These are phyloP conservation scores for Hypoxylon perforatum DNA, from an alignment of 495 filamentous ascomycete species.

Conservation along the genomic window DNA sequence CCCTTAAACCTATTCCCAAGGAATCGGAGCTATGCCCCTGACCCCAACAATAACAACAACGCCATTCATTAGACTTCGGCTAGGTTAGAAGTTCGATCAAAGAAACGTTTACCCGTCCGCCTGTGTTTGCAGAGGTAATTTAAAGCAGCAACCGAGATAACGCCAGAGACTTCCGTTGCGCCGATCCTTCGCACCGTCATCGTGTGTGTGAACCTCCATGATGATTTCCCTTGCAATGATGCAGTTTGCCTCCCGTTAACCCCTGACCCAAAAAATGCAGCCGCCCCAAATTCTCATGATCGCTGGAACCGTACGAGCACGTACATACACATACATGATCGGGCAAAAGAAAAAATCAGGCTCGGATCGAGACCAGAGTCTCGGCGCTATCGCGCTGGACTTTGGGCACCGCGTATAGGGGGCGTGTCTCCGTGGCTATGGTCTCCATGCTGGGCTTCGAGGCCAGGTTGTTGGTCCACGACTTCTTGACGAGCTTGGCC, in stretches of 20 bases:
- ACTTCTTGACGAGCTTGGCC: conserved; percentile 15
- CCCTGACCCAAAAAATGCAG: not conserved
- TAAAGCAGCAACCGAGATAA: no score
- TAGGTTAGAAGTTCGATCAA: conserved; percentile 1
- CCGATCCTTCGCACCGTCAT: no score
- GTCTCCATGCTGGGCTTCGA: conserved; percentile 28
- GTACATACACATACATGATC: no score
- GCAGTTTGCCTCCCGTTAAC: not conserved
- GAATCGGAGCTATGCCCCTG: not conserved
- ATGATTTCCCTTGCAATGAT: not conserved
- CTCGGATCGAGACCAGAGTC: not conserved
- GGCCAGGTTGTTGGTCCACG: conserved; percentile 17
- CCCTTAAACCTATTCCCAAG: not conserved
- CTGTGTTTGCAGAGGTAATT: no score
- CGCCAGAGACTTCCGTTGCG: conserved; percentile 4
- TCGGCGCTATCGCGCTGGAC: conserved; percentile 19
- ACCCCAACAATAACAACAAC: not conserved
- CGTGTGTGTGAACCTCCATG: no score
- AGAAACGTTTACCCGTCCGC: no score
- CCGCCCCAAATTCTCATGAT: no score
- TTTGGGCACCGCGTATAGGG: conserved; percentile 28
- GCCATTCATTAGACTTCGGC: no score
- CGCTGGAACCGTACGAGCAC: no score
- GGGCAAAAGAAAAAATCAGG: no score
- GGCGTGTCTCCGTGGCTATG: conserved; percentile 40